phyloP scores from a whole-genome alignment of 2,329 filamentous ascomycete genomes.

The Rhinocladiella mackenziei region DNA sequence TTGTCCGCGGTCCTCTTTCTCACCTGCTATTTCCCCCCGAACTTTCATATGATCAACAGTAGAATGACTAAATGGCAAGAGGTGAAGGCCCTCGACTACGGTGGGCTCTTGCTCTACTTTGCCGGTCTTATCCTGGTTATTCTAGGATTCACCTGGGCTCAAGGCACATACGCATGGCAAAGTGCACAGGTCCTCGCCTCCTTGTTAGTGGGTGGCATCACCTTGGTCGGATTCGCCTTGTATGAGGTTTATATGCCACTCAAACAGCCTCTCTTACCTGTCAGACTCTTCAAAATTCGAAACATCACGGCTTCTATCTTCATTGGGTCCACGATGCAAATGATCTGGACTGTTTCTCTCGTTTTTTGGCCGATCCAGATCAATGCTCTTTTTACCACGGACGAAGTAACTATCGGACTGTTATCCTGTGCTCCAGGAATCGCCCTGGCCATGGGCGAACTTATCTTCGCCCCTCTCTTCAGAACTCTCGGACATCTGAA shows the following conservation, averaged over 20 bases:
- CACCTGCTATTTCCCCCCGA: constrained; percentile 48
- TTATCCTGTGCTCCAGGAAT: constrained; percentile 33
- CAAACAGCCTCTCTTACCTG: constrained; percentile 42
- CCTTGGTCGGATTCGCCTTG: constrained; percentile 37
- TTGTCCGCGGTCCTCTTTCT: constrained; percentile 41
- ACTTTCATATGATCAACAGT: constrained; percentile 45
- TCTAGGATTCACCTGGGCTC: constrained; percentile 44
- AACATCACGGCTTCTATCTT: constrained; percentile 40
- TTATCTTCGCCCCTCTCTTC: constrained; percentile 33
- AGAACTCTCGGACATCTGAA: constrained; percentile 23
- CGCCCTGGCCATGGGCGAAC: constrained; percentile 11
- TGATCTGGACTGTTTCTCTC: constrained; percentile 46
- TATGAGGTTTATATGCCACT: constrained; percentile 40
- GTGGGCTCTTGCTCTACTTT: constrained; percentile 44
- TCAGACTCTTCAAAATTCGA: constrained; percentile 41
- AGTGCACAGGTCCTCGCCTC: constrained; percentile 37
- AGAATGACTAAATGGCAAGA: constrained; percentile 35
- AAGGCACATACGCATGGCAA: constrained; percentile 41
- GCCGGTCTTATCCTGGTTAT: constrained; percentile 43
- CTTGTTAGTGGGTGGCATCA: constrained; percentile 39
- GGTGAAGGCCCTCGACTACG: constrained; percentile 45
- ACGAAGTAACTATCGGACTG: constrained; percentile 41
- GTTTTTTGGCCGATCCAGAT: constrained; percentile 47
- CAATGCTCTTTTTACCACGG: constrained; percentile 38
- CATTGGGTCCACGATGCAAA: constrained; percentile 41